phyloP scores from a whole-genome alignment of 2,329 filamentous ascomycete genomes.

The Dactylellina haptotyla region DNA sequence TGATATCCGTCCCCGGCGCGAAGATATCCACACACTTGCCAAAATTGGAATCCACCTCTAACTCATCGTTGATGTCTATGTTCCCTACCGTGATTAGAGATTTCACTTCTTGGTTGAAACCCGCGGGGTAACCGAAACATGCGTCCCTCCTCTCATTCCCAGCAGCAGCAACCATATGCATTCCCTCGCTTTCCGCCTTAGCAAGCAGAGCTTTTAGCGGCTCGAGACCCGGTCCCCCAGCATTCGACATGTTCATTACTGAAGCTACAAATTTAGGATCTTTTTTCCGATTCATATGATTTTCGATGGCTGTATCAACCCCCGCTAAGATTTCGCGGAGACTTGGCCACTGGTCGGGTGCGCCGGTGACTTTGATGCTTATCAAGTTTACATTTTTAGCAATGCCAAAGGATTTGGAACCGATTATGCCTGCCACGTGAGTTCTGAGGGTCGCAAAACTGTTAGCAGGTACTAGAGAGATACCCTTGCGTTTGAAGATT shows the following conservation, averaged over 20 bases:
- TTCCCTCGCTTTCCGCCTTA: neutral
- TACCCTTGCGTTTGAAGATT: neutral
- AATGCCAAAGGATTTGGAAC: neutral
- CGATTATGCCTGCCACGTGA: slow-evolving; percentile 8
- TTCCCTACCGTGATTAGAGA: slow-evolving; percentile 25
- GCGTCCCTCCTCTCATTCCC: slow-evolving; percentile 10
- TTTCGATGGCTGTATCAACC: neutral
- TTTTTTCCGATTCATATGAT: neutral
- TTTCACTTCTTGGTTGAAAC: slow-evolving; percentile 13
- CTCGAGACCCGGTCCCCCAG: neutral
- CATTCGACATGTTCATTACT: slow-evolving; percentile 9
- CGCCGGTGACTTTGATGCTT: neutral
- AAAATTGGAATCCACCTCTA: neutral
- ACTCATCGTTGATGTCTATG: slow-evolving; percentile 13
- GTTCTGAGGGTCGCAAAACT: neutral
- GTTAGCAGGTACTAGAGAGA: too few relatives aligned
- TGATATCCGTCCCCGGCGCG: slow-evolving; percentile 65
- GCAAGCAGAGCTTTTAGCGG: neutral
- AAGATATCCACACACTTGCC: slow-evolving; percentile 64
- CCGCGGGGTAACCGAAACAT: slow-evolving; percentile 8
- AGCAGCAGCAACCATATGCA: neutral
- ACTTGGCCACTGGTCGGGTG: neutral
- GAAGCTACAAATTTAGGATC: neutral
- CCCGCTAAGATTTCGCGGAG: neutral
- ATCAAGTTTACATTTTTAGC: neutral